Conservation (phyloP, 306 rosid species). For the Rosa chinensis region DNA sequence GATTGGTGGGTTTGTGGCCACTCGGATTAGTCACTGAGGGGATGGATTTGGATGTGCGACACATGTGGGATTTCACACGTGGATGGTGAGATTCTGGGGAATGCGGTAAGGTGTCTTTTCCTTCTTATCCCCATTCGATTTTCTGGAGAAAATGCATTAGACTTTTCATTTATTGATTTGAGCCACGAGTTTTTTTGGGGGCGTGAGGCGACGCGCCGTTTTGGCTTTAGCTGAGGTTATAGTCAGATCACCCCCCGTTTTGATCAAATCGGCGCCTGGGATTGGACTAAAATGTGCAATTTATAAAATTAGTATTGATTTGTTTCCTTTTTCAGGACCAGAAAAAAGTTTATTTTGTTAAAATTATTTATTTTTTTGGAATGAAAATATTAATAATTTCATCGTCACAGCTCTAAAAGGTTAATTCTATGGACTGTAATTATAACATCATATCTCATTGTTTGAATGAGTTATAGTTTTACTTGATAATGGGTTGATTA, state of each 20-base stretch:
- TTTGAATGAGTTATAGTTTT: too few species aligned
- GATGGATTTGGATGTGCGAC: background rate
- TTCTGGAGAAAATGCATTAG: background rate
- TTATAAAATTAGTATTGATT: background rate
- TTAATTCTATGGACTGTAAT: too few species aligned
- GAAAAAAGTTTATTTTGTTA: background rate
- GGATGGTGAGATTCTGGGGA: conserved; percentile 6
- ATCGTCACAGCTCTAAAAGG: too few species aligned
- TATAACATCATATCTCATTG: too few species aligned
- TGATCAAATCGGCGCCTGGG: background rate
- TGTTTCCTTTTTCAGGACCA: background rate
- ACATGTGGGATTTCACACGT: background rate
- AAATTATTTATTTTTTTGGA: background rate
- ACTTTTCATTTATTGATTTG: background rate
- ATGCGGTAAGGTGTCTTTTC: background rate
- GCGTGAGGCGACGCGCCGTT: conserved; percentile 18
- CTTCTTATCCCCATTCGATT: conserved; percentile 9
- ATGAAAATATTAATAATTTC: background rate
- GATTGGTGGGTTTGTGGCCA: conserved; percentile 17
- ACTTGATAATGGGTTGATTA: too few species aligned
- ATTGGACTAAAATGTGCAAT: background rate
- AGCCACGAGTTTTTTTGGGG: background rate
- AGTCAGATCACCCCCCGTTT: background rate
- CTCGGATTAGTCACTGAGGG: conserved; percentile 4
- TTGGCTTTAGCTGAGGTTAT: background rate